phyloP scores from a whole-genome alignment of 2,329 filamentous ascomycete genomes.

The Xylaria sp. region DNA sequence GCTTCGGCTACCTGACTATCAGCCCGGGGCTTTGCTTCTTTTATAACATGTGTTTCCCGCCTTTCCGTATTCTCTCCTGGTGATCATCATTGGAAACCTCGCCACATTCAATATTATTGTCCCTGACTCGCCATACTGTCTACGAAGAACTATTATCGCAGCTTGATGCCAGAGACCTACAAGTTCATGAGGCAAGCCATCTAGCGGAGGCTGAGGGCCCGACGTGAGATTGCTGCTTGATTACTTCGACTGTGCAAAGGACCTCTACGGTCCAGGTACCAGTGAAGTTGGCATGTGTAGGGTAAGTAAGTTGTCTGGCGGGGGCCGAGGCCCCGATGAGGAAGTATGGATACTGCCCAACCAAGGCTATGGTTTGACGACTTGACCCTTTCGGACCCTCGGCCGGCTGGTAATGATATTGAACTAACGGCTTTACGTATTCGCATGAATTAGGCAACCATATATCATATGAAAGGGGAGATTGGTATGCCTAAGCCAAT shows the following conservation, averaged over 20 bases:
- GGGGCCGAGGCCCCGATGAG: conserved; percentile 24
- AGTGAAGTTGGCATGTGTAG: neutral
- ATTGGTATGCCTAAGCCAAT: too few species aligned
- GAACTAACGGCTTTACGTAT: neutral
- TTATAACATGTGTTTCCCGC: conserved; percentile 3
- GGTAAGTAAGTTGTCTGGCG: conserved; percentile 1
- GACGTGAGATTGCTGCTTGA: neutral
- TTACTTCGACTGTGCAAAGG: neutral
- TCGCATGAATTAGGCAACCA: neutral
- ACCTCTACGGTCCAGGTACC: neutral
- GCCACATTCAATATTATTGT: neutral
- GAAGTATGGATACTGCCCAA: neutral
- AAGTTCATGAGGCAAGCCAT: neutral
- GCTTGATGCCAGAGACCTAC: neutral
- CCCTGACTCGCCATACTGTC: neutral
- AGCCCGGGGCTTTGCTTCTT: neutral
- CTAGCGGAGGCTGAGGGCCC: conserved; percentile 23
- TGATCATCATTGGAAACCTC: neutral
- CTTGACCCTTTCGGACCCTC: neutral
- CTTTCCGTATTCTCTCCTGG: neutral
- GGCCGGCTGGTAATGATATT: neutral
- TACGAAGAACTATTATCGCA: neutral
- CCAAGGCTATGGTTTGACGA: neutral
- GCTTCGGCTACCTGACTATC: neutral
- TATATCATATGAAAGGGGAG: too few species aligned